Base-by-base conservation (phyloP, 2,329 filamentous ascomycete species). In the Phymatotrichopsis omnivora region DNA sequence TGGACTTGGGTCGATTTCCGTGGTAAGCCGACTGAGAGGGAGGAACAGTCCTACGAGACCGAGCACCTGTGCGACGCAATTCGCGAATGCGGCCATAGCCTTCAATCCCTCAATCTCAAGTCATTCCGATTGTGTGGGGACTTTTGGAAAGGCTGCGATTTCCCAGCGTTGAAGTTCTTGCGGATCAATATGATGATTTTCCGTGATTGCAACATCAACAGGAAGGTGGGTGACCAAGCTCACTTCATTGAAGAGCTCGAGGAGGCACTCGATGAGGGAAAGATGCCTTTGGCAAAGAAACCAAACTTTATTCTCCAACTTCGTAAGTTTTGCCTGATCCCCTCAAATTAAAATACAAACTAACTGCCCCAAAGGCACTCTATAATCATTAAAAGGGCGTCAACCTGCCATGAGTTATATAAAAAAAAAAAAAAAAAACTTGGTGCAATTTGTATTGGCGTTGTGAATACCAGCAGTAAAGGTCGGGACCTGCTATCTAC, bases 121-220 rank as follows among this genome's bases (percentile, higher is more conserved):
- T 41, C 49, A 12, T 53, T 48, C 34, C 48, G 48, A 27, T 47
- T 46, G 14, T 53, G 51, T 20, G 39, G 44, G 7, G 40, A 48
- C 22, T 47, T 54, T 14, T 53, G 42, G 42, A 50, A 50, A 19
- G 49, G 34, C 17, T 41, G 42, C 20, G 39, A 45, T 33, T 54
- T 52, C 28, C 37, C 23, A 17, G 23, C 28, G 3, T 29, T 54
- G 7, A 32, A 49, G n/a, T 42, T 42, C n/a, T 47, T 45, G 7
- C 46, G 45, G 31, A 53, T 54, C 27, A 46, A 51, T 14, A 41
- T 49, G 27, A 45, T 47, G 49, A 35, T 46, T 23, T 54, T 47
- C 28, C 42, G 29, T 12, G 49, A 52, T 35, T 54, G 52, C 10
- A 24, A 28, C 16, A 43, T 50, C 12, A 32, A 53, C 20, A 14